phyloP scores from a whole-genome alignment of 2,329 filamentous ascomycete species.

The Ophiostoma pallidulum region DNA sequence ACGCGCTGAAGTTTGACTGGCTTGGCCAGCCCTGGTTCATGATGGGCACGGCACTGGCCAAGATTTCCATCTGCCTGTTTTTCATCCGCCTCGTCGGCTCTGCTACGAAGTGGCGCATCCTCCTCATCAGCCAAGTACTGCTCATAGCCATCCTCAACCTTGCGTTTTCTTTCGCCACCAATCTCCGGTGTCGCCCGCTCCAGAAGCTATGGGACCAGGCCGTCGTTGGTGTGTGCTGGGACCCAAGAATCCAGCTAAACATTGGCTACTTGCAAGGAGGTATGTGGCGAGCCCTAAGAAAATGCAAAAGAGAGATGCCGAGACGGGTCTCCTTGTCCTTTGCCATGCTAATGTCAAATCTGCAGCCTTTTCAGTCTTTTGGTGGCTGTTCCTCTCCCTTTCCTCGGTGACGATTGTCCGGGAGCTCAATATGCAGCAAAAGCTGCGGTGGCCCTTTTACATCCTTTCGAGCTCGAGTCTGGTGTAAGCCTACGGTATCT shows the following conservation, averaged over 20 bases:
- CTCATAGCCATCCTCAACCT: conserved; percentile 26
- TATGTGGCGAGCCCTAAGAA: too few species aligned
- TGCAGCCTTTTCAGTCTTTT: conserved; percentile 27
- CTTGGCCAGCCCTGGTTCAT: conserved; percentile 29
- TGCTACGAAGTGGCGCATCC: conserved; percentile 23
- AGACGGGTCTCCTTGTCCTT: too few species aligned
- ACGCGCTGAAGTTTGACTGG: conserved; percentile 27
- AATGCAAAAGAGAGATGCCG: too few species aligned
- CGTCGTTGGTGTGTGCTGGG: conserved; percentile 25
- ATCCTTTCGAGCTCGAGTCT: conserved; percentile 23
- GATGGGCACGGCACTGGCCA: conserved; percentile 26
- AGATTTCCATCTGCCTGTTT: conserved; percentile 30
- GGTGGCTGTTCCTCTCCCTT: conserved; percentile 28
- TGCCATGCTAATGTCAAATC: not conserved
- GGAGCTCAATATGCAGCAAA: conserved; percentile 21
- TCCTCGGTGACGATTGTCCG: conserved; percentile 26
- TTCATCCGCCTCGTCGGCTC: conserved; percentile 25
- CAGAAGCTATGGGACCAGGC: conserved; percentile 28
- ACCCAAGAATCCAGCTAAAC: conserved; percentile 23
- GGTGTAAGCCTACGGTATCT: conserved; percentile 18
- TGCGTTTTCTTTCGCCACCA: conserved; percentile 24
- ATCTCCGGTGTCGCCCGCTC: conserved; percentile 30
- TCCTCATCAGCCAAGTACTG: conserved; percentile 24
- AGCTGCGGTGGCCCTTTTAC: conserved; percentile 28
- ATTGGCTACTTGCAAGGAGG: conserved; percentile 29